phyloP scores from a whole-genome alignment of 176 grass and related monocot genomes.

The Metroxylon sagu region DNA sequence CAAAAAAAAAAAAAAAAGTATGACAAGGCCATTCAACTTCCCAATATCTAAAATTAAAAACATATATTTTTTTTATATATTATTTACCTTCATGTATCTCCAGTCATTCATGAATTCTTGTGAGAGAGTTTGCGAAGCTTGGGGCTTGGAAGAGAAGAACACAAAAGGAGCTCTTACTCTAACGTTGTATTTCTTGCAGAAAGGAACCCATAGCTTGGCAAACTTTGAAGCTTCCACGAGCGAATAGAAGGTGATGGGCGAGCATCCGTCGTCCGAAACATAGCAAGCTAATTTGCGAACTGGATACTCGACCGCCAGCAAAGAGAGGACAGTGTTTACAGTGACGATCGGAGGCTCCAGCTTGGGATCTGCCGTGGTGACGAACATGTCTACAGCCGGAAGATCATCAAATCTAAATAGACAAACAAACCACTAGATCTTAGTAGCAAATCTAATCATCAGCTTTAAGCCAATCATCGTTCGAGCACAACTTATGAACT shows the following conservation, averaged over 20 bases:
- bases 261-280: constrained; percentile 53
- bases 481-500: too few relatives aligned
- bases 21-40: too few relatives aligned
- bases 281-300: constrained; percentile 42
- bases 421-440: too few relatives aligned
- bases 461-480: too few relatives aligned
- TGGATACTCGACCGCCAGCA: constrained; percentile 55
- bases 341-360: constrained; percentile 45
- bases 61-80: neutral
- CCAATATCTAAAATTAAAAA: too few relatives aligned
- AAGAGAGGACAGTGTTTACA: constrained; percentile 50
- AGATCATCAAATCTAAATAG: constrained; percentile 18
- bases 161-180: constrained; percentile 26
- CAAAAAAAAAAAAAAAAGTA: too few relatives aligned
- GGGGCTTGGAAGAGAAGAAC: constrained; percentile 27
- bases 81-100: neutral
- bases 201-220: constrained; percentile 45
- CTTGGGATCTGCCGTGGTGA: constrained; percentile 43
- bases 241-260: constrained; percentile 32
- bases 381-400: constrained; percentile 50
- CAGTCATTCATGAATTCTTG: neutral
- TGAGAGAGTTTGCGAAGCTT: neutral
- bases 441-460: too few relatives aligned
- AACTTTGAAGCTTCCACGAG: constrained; percentile 29
- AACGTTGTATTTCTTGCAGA: constrained; percentile 30